Evolutionary conservation across 2,329 filamentous ascomycete genomes (phyloP), one percentile per base, ranked within the genome.

Genomic region (Juglanconis juglandina): DNA sequence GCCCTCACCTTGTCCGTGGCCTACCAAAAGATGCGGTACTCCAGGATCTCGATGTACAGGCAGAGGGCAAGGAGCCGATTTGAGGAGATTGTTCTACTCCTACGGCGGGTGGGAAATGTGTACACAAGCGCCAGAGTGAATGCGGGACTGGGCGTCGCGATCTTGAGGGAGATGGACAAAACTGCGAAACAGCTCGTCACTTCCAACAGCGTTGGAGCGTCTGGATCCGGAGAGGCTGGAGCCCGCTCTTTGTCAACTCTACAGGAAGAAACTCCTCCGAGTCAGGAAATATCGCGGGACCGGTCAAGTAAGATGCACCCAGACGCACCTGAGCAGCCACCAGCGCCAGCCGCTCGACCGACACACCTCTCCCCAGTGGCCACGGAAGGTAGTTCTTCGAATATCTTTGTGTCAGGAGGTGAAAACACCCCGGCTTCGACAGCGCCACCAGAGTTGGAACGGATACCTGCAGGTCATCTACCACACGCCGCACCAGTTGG

Each of bases 1-100:
- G 85, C 84, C 1, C 76, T 88, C 0, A 81, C 85, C 0, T 75
- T 88, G 1, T 86, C 82, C 51, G 83, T 87, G 1, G 81, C 83
- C 11, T 88, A 87, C 64, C 79, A 83, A 49, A 87, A 87, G 67
- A 85, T 87, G 83, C 78, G 85, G 1, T 82, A 86, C 65, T 85
- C 82, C 59, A 79, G 79, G 11, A 72, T 86, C 0, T 80, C 84
- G 1, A 82, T 86, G 76, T 86, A 85, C 62, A 79, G 84, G 4
- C 76, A 77, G 0, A 74, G 85, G n/a, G 80, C 82, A 5, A 80
- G 82, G 64, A 75, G 75, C 13, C 75, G 81, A 0, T 87, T 88
- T 66, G 77, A 78, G 54, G 77, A 77, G 49, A 82, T 84, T 46
- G 84, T 83, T 10, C 75, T 79, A 2, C 74, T 84, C 39, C 72